Evolutionary conservation across 2,329 filamentous ascomycete species (phyloP).

Genomic region (Neurospora sp.): DNA sequence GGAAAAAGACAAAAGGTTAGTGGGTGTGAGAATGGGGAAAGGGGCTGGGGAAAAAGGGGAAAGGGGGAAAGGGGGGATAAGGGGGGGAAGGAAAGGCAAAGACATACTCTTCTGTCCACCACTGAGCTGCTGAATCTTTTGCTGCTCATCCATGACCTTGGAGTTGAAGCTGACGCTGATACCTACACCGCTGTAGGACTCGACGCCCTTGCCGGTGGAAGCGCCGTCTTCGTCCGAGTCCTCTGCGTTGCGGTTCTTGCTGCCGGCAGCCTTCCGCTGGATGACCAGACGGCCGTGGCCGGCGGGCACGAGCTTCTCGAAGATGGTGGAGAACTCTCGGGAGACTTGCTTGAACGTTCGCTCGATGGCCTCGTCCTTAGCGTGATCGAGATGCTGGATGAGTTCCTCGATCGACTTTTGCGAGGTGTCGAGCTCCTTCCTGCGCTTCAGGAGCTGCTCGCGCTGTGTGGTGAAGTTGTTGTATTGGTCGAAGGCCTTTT

Average conservation of each 20-base stretch:
- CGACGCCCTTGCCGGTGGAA: slow-evolving; percentile 48
- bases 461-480: slow-evolving; percentile 92
- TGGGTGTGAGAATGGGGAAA: not conserved
- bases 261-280: slow-evolving; percentile 74
- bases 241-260: slow-evolving; percentile 35
- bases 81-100: too few species aligned
- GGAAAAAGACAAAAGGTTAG: not conserved
- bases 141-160: slow-evolving; percentile 89
- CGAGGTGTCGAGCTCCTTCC: slow-evolving; percentile 77
- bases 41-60: not conserved
- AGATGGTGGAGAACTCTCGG: slow-evolving; percentile 83
- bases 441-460: slow-evolving; percentile 73
- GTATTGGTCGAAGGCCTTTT: slow-evolving; percentile 98
- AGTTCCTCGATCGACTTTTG: slow-evolving; percentile 85
- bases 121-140: slow-evolving; percentile 92
- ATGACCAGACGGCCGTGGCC: slow-evolving; percentile 88
- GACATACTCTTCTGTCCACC: slow-evolving; percentile 90
- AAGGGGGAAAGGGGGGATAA: not conserved
- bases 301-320: slow-evolving; percentile 88
- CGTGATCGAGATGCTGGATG: slow-evolving; percentile 83
- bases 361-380: slow-evolving; percentile 96
- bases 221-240: slow-evolving; percentile 62
- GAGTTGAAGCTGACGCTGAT: slow-evolving; percentile 99
- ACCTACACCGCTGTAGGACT: slow-evolving; percentile 93
- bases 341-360: slow-evolving; percentile 98